Base-by-base conservation (phyloP, 179 eudicot species). In the Actinidia polygama region DNA sequence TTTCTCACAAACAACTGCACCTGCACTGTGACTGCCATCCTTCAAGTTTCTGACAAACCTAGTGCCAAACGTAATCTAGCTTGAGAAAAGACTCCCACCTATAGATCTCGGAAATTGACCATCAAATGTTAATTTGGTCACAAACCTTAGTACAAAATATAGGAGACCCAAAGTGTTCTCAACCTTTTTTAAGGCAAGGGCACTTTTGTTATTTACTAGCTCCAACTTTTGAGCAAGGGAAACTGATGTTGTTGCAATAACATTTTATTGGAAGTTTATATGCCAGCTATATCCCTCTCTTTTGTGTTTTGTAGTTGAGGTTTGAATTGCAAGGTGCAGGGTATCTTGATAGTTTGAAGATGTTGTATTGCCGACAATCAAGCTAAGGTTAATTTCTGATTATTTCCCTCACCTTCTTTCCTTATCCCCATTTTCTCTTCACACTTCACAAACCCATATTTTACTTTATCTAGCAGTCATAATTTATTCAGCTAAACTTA, bases 11-110 rank as follows among this genome's bases (percentile, higher is more conserved):
- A 26, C 12, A 21, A 15, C 47, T 15, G 47, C 47, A 36, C 49
- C 36, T n/a, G 15, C 21, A 36, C 18, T 15, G 36, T 30, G 71
- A 72, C 0, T n/a, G 50, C 18, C 1, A 24, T 49, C 26, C 55
- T 72, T 49, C 12, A 8, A 24, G 15, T 64, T 49, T 64, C 24
- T 64, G 3, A 50, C 23, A 68, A 79, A 78, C 23, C 47, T 16
- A 47, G 67, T 40, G 49, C 10, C 4, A n/a, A 30, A 77, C 44
- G 50, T 21, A n/a, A 23, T 63, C 59, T 78, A 63, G 58, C 78
- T 62, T 18, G 50, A 62, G 80, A 36, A 46, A 61, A 40, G 80
- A 23, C 71, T 59, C 69, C 50, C 55, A 77, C 55, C 40, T 19
- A 21, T 61, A 24, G 26, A 47, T 62, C 71, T 46, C 79, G 58